Evolutionary conservation across 78 protist genomes (phyloP).

Genomic region (Isochrysis galbana): DNA sequence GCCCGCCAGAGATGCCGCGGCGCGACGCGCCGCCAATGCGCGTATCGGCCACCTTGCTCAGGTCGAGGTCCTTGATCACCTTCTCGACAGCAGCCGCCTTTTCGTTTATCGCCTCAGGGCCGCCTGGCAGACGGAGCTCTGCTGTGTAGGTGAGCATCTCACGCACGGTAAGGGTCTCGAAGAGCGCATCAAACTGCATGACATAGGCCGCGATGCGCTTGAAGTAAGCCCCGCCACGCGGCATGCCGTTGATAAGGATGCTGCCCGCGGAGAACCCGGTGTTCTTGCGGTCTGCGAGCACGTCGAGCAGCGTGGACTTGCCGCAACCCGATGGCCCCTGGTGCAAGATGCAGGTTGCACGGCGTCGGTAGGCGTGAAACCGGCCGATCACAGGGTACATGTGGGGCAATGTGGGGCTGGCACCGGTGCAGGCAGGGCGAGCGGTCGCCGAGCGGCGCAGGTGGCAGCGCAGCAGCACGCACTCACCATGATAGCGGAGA

Average conservation of each 20-base stretch:
- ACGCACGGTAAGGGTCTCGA: background rate
- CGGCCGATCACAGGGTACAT: too few species aligned
- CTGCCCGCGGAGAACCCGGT: background rate
- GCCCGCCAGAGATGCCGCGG: constrained; percentile 63
- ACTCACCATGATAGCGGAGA: background rate
- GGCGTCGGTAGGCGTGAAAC: too few species aligned
- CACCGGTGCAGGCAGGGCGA: too few species aligned
- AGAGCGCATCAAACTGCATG: background rate
- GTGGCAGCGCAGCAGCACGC: too few species aligned
- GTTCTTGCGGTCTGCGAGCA: background rate
- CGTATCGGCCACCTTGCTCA: background rate
- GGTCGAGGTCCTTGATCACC: background rate
- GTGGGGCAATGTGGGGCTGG: too few species aligned
- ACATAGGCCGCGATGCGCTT: background rate
- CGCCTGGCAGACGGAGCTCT: background rate
- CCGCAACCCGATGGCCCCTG: constrained; percentile 39
- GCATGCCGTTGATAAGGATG: background rate
- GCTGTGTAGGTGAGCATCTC: constrained; percentile 21
- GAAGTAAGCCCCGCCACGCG: too few species aligned
- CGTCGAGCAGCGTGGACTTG: constrained; percentile 16
- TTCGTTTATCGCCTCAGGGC: background rate
- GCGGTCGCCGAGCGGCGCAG: too few species aligned
- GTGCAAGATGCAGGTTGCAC: too few species aligned
- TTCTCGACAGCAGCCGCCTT: background rate
- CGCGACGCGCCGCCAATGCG: background rate